These are phyloP conservation scores for Drechslera avenae DNA, from an alignment of 2,329 filamentous ascomycete species.

Conservation along the genomic window DNA sequence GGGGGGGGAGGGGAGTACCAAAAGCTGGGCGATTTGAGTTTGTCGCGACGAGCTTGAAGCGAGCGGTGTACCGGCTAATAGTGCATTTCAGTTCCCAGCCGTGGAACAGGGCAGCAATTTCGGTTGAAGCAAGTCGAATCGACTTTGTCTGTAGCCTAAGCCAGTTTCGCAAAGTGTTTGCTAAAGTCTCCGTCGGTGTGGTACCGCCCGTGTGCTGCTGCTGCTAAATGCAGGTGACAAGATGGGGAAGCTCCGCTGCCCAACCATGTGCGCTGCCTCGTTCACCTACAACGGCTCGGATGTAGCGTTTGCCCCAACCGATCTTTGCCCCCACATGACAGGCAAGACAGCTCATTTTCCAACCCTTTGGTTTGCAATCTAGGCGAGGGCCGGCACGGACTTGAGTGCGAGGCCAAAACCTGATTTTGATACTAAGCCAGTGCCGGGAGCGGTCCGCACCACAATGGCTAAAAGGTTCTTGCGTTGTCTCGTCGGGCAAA, in stretches of 20 bases:
- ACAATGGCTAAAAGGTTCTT: not conserved
- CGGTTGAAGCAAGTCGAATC: not conserved
- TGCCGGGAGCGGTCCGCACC: constrained; percentile 7
- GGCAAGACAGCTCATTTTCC: not conserved
- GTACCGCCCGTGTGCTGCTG: not conserved
- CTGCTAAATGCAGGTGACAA: not conserved
- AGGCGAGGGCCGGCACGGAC: not conserved
- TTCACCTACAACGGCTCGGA: too few species aligned
- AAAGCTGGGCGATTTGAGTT: not conserved
- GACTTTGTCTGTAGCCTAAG: not conserved
- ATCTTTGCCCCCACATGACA: not conserved
- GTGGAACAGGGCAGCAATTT: not conserved
- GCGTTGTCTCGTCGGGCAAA: not conserved
- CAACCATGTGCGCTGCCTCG: not conserved
- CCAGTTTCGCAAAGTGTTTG: not conserved
- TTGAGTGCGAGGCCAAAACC: not conserved
- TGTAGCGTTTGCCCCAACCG: not conserved
- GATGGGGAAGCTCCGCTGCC: not conserved
- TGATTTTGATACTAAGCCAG: not conserved
- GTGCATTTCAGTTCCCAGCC: not conserved
- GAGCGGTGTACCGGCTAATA: constrained; percentile 5
- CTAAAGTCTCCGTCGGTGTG: not conserved
- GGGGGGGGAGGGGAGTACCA: too few species aligned
- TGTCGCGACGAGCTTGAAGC: not conserved
- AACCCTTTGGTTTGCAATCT: not conserved